Evolutionary conservation across 139 green algal genomes (phyloP).

Genomic region (Chlamydomonas incerta): DNA sequence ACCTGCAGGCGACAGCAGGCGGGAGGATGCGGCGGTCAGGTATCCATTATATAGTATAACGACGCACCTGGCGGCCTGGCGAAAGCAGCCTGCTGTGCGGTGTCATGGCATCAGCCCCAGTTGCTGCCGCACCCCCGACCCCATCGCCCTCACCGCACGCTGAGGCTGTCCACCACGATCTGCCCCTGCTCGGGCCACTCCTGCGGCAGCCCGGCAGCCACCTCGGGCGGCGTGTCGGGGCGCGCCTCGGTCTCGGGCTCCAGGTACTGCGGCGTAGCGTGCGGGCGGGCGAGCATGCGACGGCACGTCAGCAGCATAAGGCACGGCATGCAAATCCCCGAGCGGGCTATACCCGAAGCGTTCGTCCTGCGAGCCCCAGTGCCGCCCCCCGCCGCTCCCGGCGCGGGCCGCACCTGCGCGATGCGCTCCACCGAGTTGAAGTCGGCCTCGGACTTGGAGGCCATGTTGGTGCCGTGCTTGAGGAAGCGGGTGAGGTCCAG

Average conservation of each 20-base stretch:
- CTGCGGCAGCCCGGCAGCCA: slow-evolving; percentile 30
- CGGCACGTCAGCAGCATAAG: too few species aligned
- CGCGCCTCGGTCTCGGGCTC: slow-evolving; percentile 53
- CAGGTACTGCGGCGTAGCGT: slow-evolving; percentile 51
- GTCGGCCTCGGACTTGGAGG: slow-evolving; percentile 86
- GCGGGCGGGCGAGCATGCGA: too few species aligned
- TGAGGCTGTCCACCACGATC: slow-evolving; percentile 68
- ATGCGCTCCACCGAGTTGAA: slow-evolving; percentile 97
- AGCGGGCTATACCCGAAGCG: too few species aligned
- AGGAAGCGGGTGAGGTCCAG: slow-evolving; percentile 90
- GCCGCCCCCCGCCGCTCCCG: neutral
- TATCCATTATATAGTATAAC: too few species aligned
- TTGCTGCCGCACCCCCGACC: too few species aligned
- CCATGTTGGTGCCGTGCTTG: slow-evolving; percentile 83
- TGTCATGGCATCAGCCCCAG: slow-evolving; percentile 81
- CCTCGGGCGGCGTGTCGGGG: slow-evolving; percentile 54
- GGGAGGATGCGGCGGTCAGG: too few species aligned
- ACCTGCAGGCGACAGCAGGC: too few species aligned
- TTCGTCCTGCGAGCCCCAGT: too few species aligned
- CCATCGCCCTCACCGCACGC: too few species aligned
- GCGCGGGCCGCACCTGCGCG: slow-evolving; percentile 52
- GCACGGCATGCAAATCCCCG: too few species aligned
- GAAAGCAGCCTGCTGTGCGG: too few species aligned
- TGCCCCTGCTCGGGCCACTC: slow-evolving; percentile 54
- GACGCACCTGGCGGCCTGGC: too few species aligned